Evolutionary conservation across 768 basidiomycete species (phyloP).

Genomic region (Pisolithus orientalis): DNA sequence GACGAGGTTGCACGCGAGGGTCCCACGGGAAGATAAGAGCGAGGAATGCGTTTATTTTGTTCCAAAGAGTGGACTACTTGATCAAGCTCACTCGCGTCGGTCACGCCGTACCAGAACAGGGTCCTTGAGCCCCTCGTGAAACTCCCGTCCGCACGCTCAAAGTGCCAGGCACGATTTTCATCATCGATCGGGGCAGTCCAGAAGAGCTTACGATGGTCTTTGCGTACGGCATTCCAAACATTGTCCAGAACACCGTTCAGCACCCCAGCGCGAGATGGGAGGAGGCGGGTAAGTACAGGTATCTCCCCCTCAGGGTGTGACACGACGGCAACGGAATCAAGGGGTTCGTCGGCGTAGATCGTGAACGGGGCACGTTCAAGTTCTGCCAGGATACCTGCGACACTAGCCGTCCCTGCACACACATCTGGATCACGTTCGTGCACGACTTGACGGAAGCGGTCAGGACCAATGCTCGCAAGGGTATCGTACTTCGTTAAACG

Average conservation of each 20-base stretch:
- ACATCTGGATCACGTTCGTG: slow-evolving; percentile 95
- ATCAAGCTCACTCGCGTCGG: slow-evolving; percentile 90
- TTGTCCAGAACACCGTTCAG: slow-evolving; percentile 96
- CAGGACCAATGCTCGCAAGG: slow-evolving; percentile 82
- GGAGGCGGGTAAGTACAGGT: slow-evolving; percentile 89
- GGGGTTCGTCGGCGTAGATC: slow-evolving; percentile 96
- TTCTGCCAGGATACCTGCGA: slow-evolving; percentile 74
- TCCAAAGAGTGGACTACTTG: slow-evolving; percentile 69
- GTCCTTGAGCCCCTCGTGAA: slow-evolving; percentile 93
- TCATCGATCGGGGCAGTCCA: slow-evolving; percentile 90
- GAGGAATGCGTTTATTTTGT: slow-evolving; percentile 73
- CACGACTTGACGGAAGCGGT: slow-evolving; percentile 90
- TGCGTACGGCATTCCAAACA: slow-evolving; percentile 93
- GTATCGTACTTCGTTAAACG: slow-evolving; percentile 88
- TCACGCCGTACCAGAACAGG: slow-evolving; percentile 97
- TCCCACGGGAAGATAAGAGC: slow-evolving; percentile 85
- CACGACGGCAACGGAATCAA: slow-evolving; percentile 92
- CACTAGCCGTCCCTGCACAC: slow-evolving; percentile 71
- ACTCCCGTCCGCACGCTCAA: slow-evolving; percentile 95
- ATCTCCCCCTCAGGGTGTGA: slow-evolving; percentile 84
- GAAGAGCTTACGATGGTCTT: slow-evolving; percentile 89
- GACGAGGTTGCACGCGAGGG: slow-evolving; percentile 38
- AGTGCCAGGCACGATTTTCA: slow-evolving; percentile 95
- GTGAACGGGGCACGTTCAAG: slow-evolving; percentile 83
- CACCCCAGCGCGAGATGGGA: slow-evolving; percentile 80